Conservation (phyloP, 164 flowering plant species). For the Tetracentron sinense region DNA sequence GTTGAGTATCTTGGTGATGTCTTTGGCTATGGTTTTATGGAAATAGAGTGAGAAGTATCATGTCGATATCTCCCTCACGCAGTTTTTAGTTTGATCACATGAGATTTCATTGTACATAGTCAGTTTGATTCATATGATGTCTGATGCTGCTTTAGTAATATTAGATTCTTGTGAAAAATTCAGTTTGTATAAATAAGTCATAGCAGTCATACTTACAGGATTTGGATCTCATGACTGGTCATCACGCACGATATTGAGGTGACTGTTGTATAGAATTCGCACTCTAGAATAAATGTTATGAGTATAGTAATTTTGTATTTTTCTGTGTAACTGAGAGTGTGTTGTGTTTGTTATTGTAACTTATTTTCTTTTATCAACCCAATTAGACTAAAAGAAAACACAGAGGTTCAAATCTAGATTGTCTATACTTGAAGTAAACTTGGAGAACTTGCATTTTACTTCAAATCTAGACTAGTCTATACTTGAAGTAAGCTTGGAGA, state of each 20-base stretch:
- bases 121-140: constrained; percentile 4
- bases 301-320: no score
- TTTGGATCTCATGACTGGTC: background rate
- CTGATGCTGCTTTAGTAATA: constrained; percentile 3
- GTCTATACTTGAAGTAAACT: no score
- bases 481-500: no score
- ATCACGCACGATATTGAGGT: background rate
- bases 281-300: background rate
- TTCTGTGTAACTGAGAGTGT: no score
- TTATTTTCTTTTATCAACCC: no score
- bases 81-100: background rate
- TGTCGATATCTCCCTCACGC: background rate
- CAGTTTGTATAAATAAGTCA: background rate
- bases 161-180: constrained; percentile 7
- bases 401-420: no score
- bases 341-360: no score
- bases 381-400: no score
- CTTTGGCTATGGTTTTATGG: constrained; percentile 21
- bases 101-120: constrained; percentile 6
- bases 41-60: constrained; percentile 10
- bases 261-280: background rate
- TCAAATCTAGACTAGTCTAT: no score
- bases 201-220: background rate
- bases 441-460: no score
- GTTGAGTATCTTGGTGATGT: constrained; percentile 22